These are phyloP conservation scores for Tylopilus orsonianus DNA, from an alignment of 1,284 basidiomycete species.

Conservation along the genomic window DNA sequence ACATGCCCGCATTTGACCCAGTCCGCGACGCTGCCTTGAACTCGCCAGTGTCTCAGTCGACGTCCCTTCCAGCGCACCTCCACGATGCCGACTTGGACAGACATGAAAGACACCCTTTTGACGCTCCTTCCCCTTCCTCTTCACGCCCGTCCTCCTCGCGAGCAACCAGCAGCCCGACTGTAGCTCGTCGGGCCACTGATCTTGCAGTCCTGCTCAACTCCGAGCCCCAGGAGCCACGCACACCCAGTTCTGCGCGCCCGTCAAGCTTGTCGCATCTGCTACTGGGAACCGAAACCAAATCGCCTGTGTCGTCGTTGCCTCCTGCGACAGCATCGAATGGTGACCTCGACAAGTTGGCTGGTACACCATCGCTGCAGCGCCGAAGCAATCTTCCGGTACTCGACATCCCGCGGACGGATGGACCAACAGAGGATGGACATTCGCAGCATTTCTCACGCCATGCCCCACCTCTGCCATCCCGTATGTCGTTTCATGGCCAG, in stretches of 20 bases:
- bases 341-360: constrained; percentile 41
- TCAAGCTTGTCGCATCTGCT: constrained; percentile 54
- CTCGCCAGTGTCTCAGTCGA: constrained; percentile 47
- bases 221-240: constrained; percentile 44
- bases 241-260: constrained; percentile 41
- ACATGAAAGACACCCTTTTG: constrained; percentile 31
- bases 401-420: constrained; percentile 32
- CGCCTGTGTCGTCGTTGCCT: constrained; percentile 12
- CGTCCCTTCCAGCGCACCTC: constrained; percentile 27
- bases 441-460: constrained; percentile 32
- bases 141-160: constrained; percentile 36
- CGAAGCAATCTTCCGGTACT: constrained; percentile 34
- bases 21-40: constrained; percentile 79
- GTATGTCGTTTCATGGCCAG: constrained; percentile 29
- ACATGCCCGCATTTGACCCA: constrained; percentile 82
- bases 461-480: constrained; percentile 26
- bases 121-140: constrained; percentile 35
- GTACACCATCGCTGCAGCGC: constrained; percentile 41
- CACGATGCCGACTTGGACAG: constrained; percentile 31
- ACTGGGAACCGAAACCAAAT: constrained; percentile 34
- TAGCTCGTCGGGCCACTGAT: constrained; percentile 63
- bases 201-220: constrained; percentile 69
- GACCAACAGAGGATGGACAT: constrained; percentile 20
- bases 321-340: constrained; percentile 11
- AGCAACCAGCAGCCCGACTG: constrained; percentile 43